Evolutionary conservation across 331 rosid genomes (phyloP).

Genomic region (Quercus lobata): DNA sequence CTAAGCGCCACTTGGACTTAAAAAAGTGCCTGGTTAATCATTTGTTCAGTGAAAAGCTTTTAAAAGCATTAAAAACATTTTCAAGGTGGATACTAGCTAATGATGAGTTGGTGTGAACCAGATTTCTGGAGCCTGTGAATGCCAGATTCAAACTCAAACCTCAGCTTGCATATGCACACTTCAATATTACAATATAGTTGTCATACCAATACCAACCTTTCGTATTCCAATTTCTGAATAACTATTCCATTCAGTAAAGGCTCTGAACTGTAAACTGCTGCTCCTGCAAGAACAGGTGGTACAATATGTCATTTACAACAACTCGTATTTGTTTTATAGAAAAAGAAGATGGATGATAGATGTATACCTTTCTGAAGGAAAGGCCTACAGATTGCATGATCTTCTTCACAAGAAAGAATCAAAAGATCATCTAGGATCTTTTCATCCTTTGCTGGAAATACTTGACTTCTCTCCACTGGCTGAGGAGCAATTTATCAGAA

Average conservation of each 20-base stretch:
- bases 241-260: slow-evolving; percentile 68
- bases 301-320: background rate
- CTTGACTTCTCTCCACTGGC: slow-evolving; percentile 52
- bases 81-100: background rate
- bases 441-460: slow-evolving; percentile 27
- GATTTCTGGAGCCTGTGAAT: background rate
- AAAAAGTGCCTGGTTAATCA: background rate
- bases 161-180: background rate
- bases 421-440: slow-evolving; percentile 32
- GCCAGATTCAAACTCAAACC: background rate
- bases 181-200: background rate
- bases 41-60: background rate
- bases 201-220: slow-evolving; percentile 36
- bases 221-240: slow-evolving; percentile 61
- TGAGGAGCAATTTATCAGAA: slow-evolving; percentile 26
- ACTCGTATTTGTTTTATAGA: background rate
- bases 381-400: slow-evolving; percentile 42
- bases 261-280: slow-evolving; percentile 49
- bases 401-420: slow-evolving; percentile 69
- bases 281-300: slow-evolving; percentile 41
- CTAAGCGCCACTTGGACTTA: background rate
- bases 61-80: background rate
- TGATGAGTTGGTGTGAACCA: background rate
- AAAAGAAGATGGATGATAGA: slow-evolving; percentile 1
- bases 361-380: slow-evolving; percentile 51